These are phyloP conservation scores for Zhuliangozyma blackwelliae DNA, from an alignment of 1,139 yeast genomes.

Conservation along the genomic window DNA sequence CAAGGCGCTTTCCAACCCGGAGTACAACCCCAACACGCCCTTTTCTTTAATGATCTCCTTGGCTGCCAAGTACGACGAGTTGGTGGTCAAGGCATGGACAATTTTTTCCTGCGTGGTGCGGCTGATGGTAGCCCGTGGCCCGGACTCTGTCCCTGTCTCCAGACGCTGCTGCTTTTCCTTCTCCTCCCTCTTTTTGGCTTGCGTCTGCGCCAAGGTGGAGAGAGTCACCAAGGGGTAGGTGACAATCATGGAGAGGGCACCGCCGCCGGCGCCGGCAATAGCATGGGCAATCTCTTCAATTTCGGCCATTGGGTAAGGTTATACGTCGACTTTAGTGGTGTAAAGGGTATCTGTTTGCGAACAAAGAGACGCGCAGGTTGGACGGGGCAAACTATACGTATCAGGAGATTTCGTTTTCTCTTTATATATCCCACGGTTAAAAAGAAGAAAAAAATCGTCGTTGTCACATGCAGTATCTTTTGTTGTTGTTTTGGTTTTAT, in stretches of 20 bases:
- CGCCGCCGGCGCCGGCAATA: constrained; percentile 90
- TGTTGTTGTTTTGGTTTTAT: too few relatives aligned
- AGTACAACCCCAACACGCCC: constrained; percentile 70
- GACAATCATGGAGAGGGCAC: constrained; percentile 78
- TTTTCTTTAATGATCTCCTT: constrained; percentile 52
- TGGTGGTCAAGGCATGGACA: constrained; percentile 16
- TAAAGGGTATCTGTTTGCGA: too few relatives aligned
- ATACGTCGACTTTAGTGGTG: too few relatives aligned
- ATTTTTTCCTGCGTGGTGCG: constrained; percentile 16
- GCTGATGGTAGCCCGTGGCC: constrained; percentile 5
- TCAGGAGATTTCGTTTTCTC: too few relatives aligned
- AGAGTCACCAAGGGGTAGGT: constrained; percentile 84
- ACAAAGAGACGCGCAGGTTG: too few relatives aligned
- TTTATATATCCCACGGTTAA: too few relatives aligned
- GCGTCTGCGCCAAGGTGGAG: constrained; percentile 80
- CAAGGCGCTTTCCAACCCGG: constrained; percentile 85
- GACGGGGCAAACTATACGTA: too few relatives aligned
- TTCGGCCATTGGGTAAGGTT: neutral
- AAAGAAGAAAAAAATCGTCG: too few relatives aligned
- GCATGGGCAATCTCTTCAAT: constrained; percentile 69
- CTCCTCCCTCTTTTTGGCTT: constrained; percentile 39
- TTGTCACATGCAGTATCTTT: too few relatives aligned
- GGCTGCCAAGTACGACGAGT: constrained; percentile 31
- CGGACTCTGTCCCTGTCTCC: too few relatives aligned
- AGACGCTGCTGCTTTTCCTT: constrained; percentile 12